These are phyloP conservation scores for Prunus yedoensis DNA, from an alignment of 331 rosid species.

Conservation along the genomic window DNA sequence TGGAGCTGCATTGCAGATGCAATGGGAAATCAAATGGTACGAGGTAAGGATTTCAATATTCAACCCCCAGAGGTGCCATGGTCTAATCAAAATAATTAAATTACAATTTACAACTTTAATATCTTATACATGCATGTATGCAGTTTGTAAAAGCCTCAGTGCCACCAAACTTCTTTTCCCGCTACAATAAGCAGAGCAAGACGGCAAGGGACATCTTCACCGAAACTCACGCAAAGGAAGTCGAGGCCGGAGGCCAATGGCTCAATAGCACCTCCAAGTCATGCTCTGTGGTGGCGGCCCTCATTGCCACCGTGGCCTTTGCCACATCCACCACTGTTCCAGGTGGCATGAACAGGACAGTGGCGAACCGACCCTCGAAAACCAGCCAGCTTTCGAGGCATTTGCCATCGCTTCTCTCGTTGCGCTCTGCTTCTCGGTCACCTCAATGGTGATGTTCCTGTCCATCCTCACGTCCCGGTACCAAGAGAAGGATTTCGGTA, in stretches of 20 bases:
- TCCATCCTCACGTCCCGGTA: conserved; percentile 20
- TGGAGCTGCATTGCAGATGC: conserved; percentile 48
- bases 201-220: conserved; percentile 37
- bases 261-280: conserved; percentile 39
- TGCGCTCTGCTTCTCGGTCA: conserved; percentile 25
- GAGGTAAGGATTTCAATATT: conserved; percentile 19
- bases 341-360: conserved; percentile 26
- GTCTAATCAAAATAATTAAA: no score
- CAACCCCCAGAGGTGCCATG: no score
- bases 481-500: neutral
- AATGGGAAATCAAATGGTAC: conserved; percentile 57
- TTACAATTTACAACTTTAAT: no score
- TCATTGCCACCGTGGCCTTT: conserved; percentile 56
- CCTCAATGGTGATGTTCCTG: conserved; percentile 21
- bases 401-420: conserved; percentile 21
- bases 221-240: conserved; percentile 23
- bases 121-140: neutral
- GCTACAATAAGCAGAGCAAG: conserved; percentile 13
- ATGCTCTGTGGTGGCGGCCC: conserved; percentile 52
- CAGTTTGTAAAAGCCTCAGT: conserved; percentile 41
- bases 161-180: conserved; percentile 19
- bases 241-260: conserved; percentile 32
- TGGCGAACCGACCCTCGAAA: conserved; percentile 37
- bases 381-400: conserved; percentile 27
- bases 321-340: conserved; percentile 50